These are phyloP conservation scores for Prosopis cineraria DNA, from an alignment of 306 rosid genomes.

Conservation along the genomic window DNA sequence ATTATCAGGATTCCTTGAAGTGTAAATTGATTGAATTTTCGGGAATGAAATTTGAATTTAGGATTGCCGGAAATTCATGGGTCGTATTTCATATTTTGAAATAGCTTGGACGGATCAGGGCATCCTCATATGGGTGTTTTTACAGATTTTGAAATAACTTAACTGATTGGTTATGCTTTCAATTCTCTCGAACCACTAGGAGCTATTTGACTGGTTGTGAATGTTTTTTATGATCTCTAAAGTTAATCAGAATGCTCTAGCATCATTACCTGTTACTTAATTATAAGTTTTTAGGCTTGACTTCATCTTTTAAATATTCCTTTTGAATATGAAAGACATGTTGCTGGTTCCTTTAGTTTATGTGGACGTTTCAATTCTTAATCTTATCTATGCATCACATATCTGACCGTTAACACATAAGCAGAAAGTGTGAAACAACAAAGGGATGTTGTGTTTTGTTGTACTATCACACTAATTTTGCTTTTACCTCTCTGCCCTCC, in stretches of 20 bases:
- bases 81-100: neutral
- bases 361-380: neutral
- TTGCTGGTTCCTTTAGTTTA: neutral
- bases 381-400: neutral
- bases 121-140: neutral
- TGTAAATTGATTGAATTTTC: neutral
- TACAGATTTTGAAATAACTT: neutral
- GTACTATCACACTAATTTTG: neutral
- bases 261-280: neutral
- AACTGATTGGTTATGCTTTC: neutral
- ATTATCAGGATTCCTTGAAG: neutral
- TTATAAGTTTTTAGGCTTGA: neutral
- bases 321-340: constrained; percentile 5
- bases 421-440: neutral
- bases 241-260: neutral
- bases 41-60: neutral
- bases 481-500: neutral
- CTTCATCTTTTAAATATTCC: neutral
- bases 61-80: neutral
- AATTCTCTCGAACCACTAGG: neutral
- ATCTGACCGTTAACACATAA: neutral
- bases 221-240: neutral
- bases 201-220: neutral
- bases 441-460: neutral
- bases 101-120: neutral